These are phyloP conservation scores for Hondaea fermentalgiana DNA, from an alignment of 108 stramenopile genomes.

Conservation along the genomic window DNA sequence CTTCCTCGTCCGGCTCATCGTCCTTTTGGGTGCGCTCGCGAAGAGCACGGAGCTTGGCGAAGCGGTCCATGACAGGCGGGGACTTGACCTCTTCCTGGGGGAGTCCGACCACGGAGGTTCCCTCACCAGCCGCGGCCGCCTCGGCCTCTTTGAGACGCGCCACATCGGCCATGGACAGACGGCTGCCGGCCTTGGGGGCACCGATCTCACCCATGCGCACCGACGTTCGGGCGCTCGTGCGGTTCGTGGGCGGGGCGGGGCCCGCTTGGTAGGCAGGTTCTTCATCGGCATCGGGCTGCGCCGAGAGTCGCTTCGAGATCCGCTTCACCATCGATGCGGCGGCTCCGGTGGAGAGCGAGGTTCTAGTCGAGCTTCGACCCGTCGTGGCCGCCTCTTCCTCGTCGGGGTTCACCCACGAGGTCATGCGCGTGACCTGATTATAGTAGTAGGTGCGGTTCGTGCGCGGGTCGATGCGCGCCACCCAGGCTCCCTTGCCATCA, in stretches of 20 bases:
- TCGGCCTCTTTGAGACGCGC: neutral
- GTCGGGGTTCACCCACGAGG: conserved; percentile 79
- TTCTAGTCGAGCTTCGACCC: too few species aligned
- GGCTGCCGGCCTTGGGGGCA: neutral
- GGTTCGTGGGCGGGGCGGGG: neutral
- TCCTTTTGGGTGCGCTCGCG: neutral
- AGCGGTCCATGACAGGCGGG: neutral
- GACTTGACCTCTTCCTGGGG: neutral
- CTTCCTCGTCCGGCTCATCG: neutral
- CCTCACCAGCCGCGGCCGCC: neutral
- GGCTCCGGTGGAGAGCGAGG: too few species aligned
- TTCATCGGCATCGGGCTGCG: neutral
- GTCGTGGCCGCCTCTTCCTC: neutral
- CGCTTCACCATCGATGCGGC: neutral
- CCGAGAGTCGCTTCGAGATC: neutral
- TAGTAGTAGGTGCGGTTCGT: conserved; percentile 80
- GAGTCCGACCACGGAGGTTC: neutral
- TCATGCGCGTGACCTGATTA: conserved; percentile 70
- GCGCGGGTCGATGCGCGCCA: conserved; percentile 46
- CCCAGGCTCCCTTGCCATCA: conserved; percentile 1
- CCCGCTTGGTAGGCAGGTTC: neutral
- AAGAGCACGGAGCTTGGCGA: neutral
- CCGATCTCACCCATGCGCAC: neutral
- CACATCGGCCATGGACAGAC: conserved; percentile 1
- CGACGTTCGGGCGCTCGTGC: conserved; percentile 7